These are phyloP conservation scores for Capillidium rhysosporum DNA, from an alignment of 371 early-diverging fungal species.

Conservation along the genomic window DNA sequence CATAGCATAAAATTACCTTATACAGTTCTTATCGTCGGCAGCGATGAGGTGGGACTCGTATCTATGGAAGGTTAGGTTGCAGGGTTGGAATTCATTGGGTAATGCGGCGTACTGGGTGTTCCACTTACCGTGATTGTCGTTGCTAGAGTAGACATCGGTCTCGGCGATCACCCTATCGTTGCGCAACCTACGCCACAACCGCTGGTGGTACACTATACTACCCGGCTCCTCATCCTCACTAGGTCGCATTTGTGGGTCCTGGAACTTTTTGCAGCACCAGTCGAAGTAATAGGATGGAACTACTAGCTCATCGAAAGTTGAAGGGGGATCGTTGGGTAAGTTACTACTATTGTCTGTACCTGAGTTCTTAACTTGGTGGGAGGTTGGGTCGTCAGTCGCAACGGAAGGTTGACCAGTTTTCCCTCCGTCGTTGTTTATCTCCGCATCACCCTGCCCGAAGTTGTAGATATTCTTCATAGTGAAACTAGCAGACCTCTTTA, in stretches of 20 bases:
- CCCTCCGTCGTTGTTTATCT: neutral
- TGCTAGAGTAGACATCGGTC: slow-evolving; percentile 25
- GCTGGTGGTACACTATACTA: slow-evolving; percentile 51
- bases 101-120: slow-evolving; percentile 31
- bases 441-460: slow-evolving; percentile 9
- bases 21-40: slow-evolving; percentile 37
- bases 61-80: slow-evolving; percentile 39
- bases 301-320: neutral
- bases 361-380: neutral
- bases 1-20: slow-evolving; percentile 17
- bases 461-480: slow-evolving; percentile 13
- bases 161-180: slow-evolving; percentile 46
- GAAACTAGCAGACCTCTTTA: slow-evolving; percentile 25
- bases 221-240: slow-evolving; percentile 70
- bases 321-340: neutral
- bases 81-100: slow-evolving; percentile 33
- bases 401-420: neutral
- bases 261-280: slow-evolving; percentile 73
- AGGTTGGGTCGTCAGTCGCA: no score
- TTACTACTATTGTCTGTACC: neutral
- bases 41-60: slow-evolving; percentile 57
- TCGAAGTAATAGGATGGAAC: slow-evolving; percentile 44
- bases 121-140: slow-evolving; percentile 29
- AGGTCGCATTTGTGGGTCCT: slow-evolving; percentile 72
- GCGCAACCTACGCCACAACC: slow-evolving; percentile 52